Conservation (phyloP, 352 stramenopile genomes). For the Phytopythium cucurbitacearum region DNA sequence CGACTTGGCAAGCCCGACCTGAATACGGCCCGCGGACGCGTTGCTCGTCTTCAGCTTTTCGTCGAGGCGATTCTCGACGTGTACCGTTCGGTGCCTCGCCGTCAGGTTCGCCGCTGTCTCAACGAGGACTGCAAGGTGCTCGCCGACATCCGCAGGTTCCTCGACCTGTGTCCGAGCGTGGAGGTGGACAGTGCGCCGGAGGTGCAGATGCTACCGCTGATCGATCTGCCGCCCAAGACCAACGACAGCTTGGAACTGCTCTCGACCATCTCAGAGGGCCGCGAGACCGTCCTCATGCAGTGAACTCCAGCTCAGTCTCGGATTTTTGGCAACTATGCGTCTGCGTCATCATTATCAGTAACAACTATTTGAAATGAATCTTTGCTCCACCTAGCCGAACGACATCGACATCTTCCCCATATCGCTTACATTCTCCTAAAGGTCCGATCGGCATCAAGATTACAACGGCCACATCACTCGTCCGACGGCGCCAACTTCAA, state of each 20-base stretch:
- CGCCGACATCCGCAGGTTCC: conserved; percentile 38
- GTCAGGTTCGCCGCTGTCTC: conserved; percentile 54
- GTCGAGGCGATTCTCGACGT: conserved; percentile 42
- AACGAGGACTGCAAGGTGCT: conserved; percentile 45
- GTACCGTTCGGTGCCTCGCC: conserved; percentile 38
- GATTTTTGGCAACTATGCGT: neutral
- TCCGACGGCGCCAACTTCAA: too few species aligned
- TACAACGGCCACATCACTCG: too few species aligned
- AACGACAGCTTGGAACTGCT: conserved; percentile 23
- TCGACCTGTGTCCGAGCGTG: conserved; percentile 24
- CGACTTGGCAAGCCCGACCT: conserved; percentile 14
- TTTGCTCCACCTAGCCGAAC: too few species aligned
- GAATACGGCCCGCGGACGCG: conserved; percentile 29
- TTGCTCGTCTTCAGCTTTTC: conserved; percentile 43
- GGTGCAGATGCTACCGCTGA: too few species aligned
- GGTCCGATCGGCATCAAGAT: too few species aligned
- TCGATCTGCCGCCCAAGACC: too few species aligned
- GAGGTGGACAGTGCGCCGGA: conserved; percentile 8
- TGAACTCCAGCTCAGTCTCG: conserved; percentile 7
- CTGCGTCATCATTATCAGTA: too few species aligned
- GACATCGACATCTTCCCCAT: too few species aligned
- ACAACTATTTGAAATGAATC: too few species aligned
- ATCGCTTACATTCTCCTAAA: too few species aligned
- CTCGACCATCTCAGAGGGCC: conserved; percentile 54
- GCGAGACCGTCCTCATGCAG: conserved; percentile 24